A percentile compares a stretch with the other conserved stretches of the same genome.
Evolutionary conservation across 2,329 filamentous ascomycete genomes (phyloP).

Genomic region (Aspergillus pseudoterreus): DNA sequence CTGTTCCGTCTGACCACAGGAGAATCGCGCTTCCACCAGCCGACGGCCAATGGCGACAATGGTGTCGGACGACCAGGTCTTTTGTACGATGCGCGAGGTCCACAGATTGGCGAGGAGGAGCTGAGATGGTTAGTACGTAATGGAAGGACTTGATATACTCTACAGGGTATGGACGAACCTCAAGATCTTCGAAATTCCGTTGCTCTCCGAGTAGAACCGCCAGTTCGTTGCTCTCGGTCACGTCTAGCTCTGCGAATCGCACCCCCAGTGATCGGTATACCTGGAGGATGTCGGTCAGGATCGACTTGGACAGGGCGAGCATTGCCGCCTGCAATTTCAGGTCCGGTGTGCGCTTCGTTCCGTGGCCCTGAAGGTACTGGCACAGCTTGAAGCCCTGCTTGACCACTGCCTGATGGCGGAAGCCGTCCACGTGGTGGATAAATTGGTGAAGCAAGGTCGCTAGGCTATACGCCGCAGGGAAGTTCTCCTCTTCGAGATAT

Average conservation of each 20-base stretch:
- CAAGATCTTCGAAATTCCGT: slow-evolving; percentile 1
- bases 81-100: slow-evolving; percentile 3
- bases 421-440: background rate
- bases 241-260: background rate
- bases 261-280: background rate
- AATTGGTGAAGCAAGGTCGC: slow-evolving; percentile 1
- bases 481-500: background rate
- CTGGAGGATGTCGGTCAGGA: background rate
- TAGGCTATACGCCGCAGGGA: background rate
- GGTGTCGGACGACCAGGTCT: slow-evolving; percentile 4
- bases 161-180: background rate
- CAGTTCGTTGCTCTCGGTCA: background rate
- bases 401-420: background rate
- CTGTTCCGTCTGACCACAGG: background rate
- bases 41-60: slow-evolving; percentile 2
- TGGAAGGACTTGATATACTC: background rate
- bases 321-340: background rate
- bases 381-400: background rate
- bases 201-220: slow-evolving; percentile 1
- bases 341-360: background rate
- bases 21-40: slow-evolving; percentile 3
- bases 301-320: slow-evolving; percentile 1
- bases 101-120: slow-evolving; percentile 1
- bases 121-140: background rate
- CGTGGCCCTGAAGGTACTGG: background rate